Conservation (phyloP, 805 yeast genomes). For the Candida tammaniensis region DNA sequence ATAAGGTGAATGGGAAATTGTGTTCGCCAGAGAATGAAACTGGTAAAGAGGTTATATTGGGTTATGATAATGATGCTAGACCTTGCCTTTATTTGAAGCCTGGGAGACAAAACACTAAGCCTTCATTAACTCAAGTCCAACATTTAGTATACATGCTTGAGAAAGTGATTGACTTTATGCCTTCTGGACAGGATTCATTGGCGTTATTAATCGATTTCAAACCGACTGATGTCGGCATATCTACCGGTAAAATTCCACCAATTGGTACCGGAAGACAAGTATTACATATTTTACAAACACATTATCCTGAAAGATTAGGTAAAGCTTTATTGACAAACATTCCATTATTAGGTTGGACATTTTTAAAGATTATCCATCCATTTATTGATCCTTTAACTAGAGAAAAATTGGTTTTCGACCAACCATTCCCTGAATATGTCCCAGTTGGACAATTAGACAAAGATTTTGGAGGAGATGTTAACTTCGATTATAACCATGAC, state of each 20-base stretch:
- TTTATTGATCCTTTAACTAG: slow-evolving; percentile 95
- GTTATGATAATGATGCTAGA: slow-evolving; percentile 84
- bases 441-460: slow-evolving; percentile 78
- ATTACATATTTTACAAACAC: slow-evolving; percentile 89
- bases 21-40: slow-evolving; percentile 74
- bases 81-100: slow-evolving; percentile 92
- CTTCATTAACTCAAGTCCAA: slow-evolving; percentile 90
- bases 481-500: slow-evolving; percentile 79
- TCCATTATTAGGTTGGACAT: slow-evolving; percentile 93
- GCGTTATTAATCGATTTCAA: slow-evolving; percentile 92
- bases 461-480: slow-evolving; percentile 81
- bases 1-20: slow-evolving; percentile 51
- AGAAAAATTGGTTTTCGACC: slow-evolving; percentile 88
- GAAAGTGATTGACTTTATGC: slow-evolving; percentile 91
- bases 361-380: slow-evolving; percentile 86
- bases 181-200: slow-evolving; percentile 90
- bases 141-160: slow-evolving; percentile 92
- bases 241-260: slow-evolving; percentile 78
- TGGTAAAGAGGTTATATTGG: slow-evolving; percentile 89
- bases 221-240: slow-evolving; percentile 61
- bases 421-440: slow-evolving; percentile 81
- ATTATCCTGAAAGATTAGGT: slow-evolving; percentile 96
- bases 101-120: slow-evolving; percentile 93
- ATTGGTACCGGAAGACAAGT: slow-evolving; percentile 87
- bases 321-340: slow-evolving; percentile 88